phyloP scores from a whole-genome alignment of 192 early-diverging fungal species.

The Phycomyces nitens region DNA sequence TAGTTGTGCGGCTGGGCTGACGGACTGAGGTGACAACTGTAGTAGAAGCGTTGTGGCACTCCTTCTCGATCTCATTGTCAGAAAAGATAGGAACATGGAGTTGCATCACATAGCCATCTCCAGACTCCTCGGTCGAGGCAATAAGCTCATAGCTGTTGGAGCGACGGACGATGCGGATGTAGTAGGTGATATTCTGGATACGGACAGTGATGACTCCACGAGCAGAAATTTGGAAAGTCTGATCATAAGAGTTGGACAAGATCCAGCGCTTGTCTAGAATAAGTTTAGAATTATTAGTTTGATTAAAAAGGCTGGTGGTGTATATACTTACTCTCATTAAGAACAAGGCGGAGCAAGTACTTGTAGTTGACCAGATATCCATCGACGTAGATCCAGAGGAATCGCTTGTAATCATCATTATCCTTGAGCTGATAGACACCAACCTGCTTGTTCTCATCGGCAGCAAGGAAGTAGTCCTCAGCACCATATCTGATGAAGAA shows the following conservation, averaged over 20 bases:
- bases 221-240: slow-evolving; percentile 13
- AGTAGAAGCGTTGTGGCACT: not conserved
- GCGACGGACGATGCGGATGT: slow-evolving; percentile 12
- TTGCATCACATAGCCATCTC: slow-evolving; percentile 4
- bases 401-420: slow-evolving; percentile 18
- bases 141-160: slow-evolving; percentile 3
- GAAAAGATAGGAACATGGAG: slow-evolving; percentile 16
- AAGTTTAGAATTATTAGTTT: not conserved
- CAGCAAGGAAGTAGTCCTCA: slow-evolving; percentile 23
- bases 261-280: slow-evolving; percentile 10
- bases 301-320: no score
- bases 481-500: slow-evolving; percentile 28
- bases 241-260: slow-evolving; percentile 12
- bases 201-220: slow-evolving; percentile 17
- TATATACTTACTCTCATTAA: slow-evolving; percentile 18
- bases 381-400: slow-evolving; percentile 26
- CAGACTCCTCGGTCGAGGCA: slow-evolving; percentile 1
- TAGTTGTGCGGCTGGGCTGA: not conserved
- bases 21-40: slow-evolving; percentile 6
- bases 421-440: slow-evolving; percentile 11
- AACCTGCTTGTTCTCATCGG: slow-evolving; percentile 20
- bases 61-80: slow-evolving; percentile 3
- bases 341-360: slow-evolving; percentile 25
- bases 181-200: slow-evolving; percentile 13
- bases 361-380: slow-evolving; percentile 34